These are phyloP conservation scores for Phytophthora vignae DNA, from an alignment of 352 stramenopile genomes.

Conservation along the genomic window DNA sequence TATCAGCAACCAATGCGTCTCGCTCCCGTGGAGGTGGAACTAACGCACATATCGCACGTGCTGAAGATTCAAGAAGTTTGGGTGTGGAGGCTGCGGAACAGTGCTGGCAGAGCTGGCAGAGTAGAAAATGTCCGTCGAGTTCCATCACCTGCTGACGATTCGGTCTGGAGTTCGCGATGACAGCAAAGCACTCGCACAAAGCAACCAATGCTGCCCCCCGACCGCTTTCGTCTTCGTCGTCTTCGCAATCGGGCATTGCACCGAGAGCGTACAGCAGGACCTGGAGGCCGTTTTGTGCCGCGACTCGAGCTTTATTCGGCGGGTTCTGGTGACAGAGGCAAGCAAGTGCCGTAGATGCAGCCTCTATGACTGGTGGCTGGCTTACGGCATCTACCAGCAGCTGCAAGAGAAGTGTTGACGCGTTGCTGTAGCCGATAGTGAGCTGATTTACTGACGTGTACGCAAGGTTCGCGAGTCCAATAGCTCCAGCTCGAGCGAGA, in stretches of 20 bases:
- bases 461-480: slow-evolving; percentile 71
- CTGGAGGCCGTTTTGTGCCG: slow-evolving; percentile 72
- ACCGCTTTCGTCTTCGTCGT: slow-evolving; percentile 38
- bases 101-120: slow-evolving; percentile 62
- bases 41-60: slow-evolving; percentile 58
- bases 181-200: slow-evolving; percentile 59
- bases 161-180: slow-evolving; percentile 51
- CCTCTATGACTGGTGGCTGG: slow-evolving; percentile 53
- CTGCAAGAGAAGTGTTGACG: slow-evolving; percentile 67
- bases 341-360: slow-evolving; percentile 52
- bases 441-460: slow-evolving; percentile 79
- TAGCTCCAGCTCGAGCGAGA: slow-evolving; percentile 57
- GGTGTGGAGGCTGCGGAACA: slow-evolving; percentile 29
- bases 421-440: slow-evolving; percentile 77
- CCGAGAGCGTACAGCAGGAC: slow-evolving; percentile 71
- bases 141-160: slow-evolving; percentile 61
- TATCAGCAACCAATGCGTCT: slow-evolving; percentile 46
- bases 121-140: slow-evolving; percentile 62
- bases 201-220: slow-evolving; percentile 53
- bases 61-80: slow-evolving; percentile 53
- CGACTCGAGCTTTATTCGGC: slow-evolving; percentile 71
- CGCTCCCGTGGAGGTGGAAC: slow-evolving; percentile 55
- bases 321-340: slow-evolving; percentile 70
- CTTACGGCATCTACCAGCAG: slow-evolving; percentile 62
- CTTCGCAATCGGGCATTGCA: slow-evolving; percentile 29